Conservation (phyloP, 805 yeast genomes). For the Peterozyma xylosa region DNA sequence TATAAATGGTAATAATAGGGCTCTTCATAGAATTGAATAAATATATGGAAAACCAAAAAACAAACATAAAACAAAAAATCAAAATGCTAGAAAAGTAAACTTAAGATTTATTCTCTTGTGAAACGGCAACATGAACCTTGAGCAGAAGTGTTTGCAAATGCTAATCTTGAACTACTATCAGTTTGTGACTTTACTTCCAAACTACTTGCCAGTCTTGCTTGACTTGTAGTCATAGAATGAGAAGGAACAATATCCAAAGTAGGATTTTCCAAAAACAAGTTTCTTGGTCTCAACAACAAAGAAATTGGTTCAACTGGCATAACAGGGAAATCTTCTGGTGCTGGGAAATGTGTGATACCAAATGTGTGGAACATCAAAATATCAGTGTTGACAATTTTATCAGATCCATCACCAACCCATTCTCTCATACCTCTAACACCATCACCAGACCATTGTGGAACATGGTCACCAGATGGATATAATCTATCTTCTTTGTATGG, state of each 20-base stretch:
- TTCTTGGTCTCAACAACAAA: constrained; percentile 68
- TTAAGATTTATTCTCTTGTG: neutral
- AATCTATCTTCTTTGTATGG: constrained; percentile 67
- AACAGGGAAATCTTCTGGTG: constrained; percentile 85
- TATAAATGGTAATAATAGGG: too few relatives aligned
- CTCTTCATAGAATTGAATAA: too few relatives aligned
- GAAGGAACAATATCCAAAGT: constrained; percentile 70
- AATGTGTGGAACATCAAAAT: constrained; percentile 74
- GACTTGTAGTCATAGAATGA: constrained; percentile 38
- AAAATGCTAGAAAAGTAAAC: neutral
- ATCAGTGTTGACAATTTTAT: constrained; percentile 57
- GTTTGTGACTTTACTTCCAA: constrained; percentile 31
- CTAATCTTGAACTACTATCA: constrained; percentile 45
- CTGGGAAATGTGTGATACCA: constrained; percentile 81
- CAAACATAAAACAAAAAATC: neutral
- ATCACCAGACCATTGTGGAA: constrained; percentile 69
- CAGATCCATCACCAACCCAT: constrained; percentile 61
- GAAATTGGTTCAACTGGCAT: constrained; percentile 85
- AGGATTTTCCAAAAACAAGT: constrained; percentile 74
- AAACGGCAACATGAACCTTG: constrained; percentile 21
- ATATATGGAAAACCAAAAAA: neutral
- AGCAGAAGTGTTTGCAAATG: constrained; percentile 28
- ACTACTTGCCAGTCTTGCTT: constrained; percentile 29
- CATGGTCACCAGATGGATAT: constrained; percentile 77
- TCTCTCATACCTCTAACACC: constrained; percentile 58